phyloP scores from a whole-genome alignment of 306 rosid species.

The Lupinus albus region DNA sequence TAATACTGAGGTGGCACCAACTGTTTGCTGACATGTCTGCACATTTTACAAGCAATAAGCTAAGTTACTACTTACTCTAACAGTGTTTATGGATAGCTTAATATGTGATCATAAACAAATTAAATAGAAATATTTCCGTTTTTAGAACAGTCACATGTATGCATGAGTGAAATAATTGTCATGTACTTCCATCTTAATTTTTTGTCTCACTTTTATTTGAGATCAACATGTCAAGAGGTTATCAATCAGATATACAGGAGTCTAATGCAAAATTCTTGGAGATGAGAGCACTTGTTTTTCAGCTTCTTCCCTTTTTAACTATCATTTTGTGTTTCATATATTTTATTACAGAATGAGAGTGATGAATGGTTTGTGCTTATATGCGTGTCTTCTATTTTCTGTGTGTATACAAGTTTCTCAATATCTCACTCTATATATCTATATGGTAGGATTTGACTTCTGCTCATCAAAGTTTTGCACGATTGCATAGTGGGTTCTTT shows the following conservation, averaged over 20 bases:
- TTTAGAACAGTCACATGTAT: slow-evolving; percentile 11
- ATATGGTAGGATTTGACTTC: slow-evolving; percentile 75
- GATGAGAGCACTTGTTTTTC: background rate
- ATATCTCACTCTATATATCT: slow-evolving; percentile 23
- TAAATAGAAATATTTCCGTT: slow-evolving; percentile 14
- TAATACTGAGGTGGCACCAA: too few species aligned
- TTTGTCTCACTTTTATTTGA: slow-evolving; percentile 24
- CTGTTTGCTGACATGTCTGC: too few species aligned
- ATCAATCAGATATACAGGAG: slow-evolving; percentile 1
- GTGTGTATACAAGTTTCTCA: slow-evolving; percentile 12
- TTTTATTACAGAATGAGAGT: slow-evolving; percentile 9
- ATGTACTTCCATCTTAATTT: slow-evolving; percentile 2
- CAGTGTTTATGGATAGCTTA: slow-evolving; percentile 13
- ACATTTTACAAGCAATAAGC: too few species aligned
- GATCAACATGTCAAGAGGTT: slow-evolving; percentile 6
- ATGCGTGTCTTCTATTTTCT: slow-evolving; percentile 15
- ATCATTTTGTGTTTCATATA: background rate
- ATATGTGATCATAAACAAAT: slow-evolving; percentile 24
- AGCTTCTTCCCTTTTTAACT: background rate
- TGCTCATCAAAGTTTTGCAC: slow-evolving; percentile 97
- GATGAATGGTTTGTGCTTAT: slow-evolving; percentile 15
- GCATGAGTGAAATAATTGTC: slow-evolving; percentile 7
- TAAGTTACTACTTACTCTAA: too few species aligned
- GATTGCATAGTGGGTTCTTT: slow-evolving; percentile 94
- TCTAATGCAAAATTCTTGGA: background rate